phyloP scores from a whole-genome alignment of 768 basidiomycete species.

The Mycena metata region DNA sequence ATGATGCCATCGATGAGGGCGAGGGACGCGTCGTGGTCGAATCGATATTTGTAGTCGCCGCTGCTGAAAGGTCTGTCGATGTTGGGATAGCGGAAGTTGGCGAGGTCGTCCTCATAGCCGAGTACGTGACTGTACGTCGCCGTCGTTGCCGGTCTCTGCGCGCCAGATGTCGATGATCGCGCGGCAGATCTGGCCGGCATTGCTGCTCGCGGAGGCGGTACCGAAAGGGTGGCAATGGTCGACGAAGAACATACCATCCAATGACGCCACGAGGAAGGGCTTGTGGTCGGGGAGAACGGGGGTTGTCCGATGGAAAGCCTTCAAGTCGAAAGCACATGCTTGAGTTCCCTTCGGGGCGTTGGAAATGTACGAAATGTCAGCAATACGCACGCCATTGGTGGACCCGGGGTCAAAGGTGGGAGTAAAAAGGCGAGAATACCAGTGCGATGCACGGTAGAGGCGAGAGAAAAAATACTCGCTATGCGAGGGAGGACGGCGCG shows the following conservation, averaged over 20 bases:
- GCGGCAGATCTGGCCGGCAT: conserved; percentile 35
- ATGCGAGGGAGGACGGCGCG: no score
- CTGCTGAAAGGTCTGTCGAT: neutral
- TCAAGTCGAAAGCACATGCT: conserved; percentile 39
- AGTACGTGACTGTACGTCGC: no score
- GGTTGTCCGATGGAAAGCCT: neutral
- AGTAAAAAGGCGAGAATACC: no score
- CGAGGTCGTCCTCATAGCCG: conserved; percentile 37
- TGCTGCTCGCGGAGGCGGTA: conserved; percentile 27
- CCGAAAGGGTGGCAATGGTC: conserved; percentile 43
- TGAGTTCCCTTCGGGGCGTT: conserved; percentile 38
- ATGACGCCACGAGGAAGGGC: conserved; percentile 30
- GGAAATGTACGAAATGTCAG: conserved; percentile 33
- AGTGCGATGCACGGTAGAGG: no score
- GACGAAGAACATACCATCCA: conserved; percentile 27
- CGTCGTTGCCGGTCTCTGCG: neutral
- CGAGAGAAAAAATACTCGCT: no score
- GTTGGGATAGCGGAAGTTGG: conserved; percentile 28
- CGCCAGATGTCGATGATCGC: conserved; percentile 31
- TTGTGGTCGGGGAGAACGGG: conserved; percentile 37
- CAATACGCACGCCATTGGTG: no score
- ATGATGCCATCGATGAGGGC: neutral
- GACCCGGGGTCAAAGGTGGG: no score
- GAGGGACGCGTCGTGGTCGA: neutral
- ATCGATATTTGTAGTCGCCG: neutral